Conservation (phyloP, 345 rosid genomes). For the Moricandia moricandioides region DNA sequence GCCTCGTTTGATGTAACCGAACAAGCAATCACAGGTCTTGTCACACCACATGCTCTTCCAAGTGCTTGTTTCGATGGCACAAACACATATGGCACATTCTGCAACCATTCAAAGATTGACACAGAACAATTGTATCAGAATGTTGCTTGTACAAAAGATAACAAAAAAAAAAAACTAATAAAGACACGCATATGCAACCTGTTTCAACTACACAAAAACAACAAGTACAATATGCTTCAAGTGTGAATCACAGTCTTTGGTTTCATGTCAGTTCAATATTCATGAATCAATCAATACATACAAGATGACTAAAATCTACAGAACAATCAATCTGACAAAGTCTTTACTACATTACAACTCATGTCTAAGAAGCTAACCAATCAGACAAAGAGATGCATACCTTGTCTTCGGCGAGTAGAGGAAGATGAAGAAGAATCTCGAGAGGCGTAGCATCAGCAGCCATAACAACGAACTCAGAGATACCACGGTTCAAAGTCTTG, state of each 20-base stretch:
- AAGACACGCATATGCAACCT: too few species aligned
- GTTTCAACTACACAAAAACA: not conserved
- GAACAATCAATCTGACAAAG: not conserved
- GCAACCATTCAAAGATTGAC: slow-evolving; percentile 18
- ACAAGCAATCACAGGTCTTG: slow-evolving; percentile 87
- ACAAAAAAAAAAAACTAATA: too few species aligned
- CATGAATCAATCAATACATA: not conserved
- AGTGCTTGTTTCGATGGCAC: slow-evolving; percentile 92
- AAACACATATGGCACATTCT: slow-evolving; percentile 97
- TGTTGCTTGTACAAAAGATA: too few species aligned
- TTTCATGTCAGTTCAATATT: not conserved
- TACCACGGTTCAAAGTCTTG: slow-evolving; percentile 90
- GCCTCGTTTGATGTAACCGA: slow-evolving; percentile 90
- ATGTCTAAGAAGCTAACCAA: not conserved
- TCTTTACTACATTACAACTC: not conserved
- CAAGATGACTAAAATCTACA: not conserved
- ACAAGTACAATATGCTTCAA: not conserved
- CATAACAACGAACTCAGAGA: slow-evolving; percentile 82
- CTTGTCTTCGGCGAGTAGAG: slow-evolving; percentile 82
- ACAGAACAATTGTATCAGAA: too few species aligned
- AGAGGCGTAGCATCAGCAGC: slow-evolving; percentile 79
- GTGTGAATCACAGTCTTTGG: not conserved
- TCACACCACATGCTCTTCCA: slow-evolving; percentile 94
- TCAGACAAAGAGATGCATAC: slow-evolving; percentile 24
- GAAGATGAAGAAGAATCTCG: slow-evolving; percentile 79